phyloP scores from a whole-genome alignment of 164 flowering plant genomes.

The Dillenia suffruticosa region DNA sequence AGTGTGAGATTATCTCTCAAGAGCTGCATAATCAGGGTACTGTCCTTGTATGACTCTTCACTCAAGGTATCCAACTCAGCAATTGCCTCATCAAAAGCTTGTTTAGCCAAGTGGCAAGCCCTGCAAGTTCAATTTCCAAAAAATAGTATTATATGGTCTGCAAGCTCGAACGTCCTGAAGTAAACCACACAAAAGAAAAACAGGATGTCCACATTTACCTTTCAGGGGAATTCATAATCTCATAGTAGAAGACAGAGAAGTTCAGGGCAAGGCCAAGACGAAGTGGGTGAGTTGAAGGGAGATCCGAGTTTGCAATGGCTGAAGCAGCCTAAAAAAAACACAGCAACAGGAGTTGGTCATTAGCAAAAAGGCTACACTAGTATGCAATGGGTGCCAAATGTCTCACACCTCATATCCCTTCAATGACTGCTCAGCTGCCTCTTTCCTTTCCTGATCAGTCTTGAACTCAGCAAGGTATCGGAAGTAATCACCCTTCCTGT shows the following conservation, averaged over 20 bases:
- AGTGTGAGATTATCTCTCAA: slow-evolving; percentile 91
- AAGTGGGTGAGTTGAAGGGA: slow-evolving; percentile 84
- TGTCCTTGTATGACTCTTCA: slow-evolving; percentile 92
- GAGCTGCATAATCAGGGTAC: slow-evolving; percentile 88
- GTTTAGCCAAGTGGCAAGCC: slow-evolving; percentile 91
- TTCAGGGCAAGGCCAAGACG: slow-evolving; percentile 87
- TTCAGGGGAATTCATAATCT: slow-evolving; percentile 85
- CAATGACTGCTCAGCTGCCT: slow-evolving; percentile 75
- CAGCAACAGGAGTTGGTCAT: slow-evolving; percentile 1
- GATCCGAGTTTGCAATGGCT: slow-evolving; percentile 60
- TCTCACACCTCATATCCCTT: slow-evolving; percentile 68
- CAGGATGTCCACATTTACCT: slow-evolving; percentile 30
- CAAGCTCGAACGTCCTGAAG: background rate
- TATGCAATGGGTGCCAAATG: background rate
- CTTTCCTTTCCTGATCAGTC: slow-evolving; percentile 70
- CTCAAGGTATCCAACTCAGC: slow-evolving; percentile 82
- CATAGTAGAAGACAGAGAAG: slow-evolving; percentile 87
- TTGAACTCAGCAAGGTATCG: slow-evolving; percentile 92
- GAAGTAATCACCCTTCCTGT: slow-evolving; percentile 84
- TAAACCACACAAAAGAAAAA: background rate
- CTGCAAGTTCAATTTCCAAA: slow-evolving; percentile 26
- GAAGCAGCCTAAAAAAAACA: slow-evolving; percentile 59
- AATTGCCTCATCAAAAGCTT: slow-evolving; percentile 94
- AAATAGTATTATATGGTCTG: background rate
- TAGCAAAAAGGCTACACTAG: background rate